Conservation (phyloP, 1,284 basidiomycete genomes). For the Hymenochaete sp. region DNA sequence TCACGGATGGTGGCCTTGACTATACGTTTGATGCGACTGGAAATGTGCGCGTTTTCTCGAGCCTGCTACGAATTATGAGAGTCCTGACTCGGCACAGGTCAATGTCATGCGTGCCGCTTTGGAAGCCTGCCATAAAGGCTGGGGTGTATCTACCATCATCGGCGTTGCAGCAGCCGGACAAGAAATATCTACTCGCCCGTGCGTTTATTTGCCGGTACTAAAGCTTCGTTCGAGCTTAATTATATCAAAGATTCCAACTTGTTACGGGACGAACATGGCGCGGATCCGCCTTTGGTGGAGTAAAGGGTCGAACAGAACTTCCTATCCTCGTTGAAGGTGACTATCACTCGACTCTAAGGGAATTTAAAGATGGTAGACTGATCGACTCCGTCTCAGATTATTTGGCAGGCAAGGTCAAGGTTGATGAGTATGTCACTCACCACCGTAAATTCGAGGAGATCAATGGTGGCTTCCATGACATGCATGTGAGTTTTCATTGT, state of each 20-base stretch:
- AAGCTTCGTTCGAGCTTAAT: constrained; percentile 8
- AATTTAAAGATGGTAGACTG: neutral
- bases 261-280: constrained; percentile 95
- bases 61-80: neutral
- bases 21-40: constrained; percentile 97
- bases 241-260: constrained; percentile 58
- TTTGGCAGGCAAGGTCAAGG: constrained; percentile 63
- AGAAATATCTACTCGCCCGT: constrained; percentile 95
- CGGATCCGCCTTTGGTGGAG: constrained; percentile 93
- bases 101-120: constrained; percentile 93
- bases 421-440: constrained; percentile 90
- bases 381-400: constrained; percentile 43
- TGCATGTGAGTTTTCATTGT: constrained; percentile 68
- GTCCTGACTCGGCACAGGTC: constrained; percentile 36
- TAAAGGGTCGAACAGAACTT: constrained; percentile 93
- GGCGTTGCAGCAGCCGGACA: constrained; percentile 95
- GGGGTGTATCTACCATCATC: constrained; percentile 94
- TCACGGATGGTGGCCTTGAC: constrained; percentile 96
- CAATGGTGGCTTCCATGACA: constrained; percentile 87
- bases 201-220: constrained; percentile 29
- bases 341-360: constrained; percentile 5
- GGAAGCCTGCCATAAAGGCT: constrained; percentile 98
- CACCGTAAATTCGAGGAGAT: constrained; percentile 68
- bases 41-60: constrained; percentile 48
- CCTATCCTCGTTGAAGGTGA: constrained; percentile 80